Evolutionary conservation across 2,329 filamentous ascomycete species (phyloP), one percentile per base, ranked within the genome.

Genomic region (Drechslerella stenobrocha): DNA sequence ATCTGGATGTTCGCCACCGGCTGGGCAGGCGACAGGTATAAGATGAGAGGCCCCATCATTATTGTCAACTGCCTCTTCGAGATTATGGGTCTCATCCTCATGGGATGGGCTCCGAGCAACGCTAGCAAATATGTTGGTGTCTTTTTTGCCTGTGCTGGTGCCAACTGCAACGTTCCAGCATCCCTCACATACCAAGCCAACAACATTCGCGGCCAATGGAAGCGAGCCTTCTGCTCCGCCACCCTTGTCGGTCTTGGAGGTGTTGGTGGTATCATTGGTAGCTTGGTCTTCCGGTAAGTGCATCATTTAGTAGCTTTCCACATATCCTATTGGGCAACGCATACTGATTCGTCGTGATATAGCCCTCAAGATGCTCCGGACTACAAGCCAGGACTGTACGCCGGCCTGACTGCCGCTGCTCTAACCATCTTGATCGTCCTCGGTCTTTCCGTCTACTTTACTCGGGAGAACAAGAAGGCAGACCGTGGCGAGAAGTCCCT

Each of bases 121-220:
- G 79, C 75, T 1, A 82, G 84, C 7, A 82, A 87, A 44, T 90
- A 89, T 76, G 84, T 89, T 69, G 88, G 87, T 56, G 81, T 89
- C 60, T 91, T 91, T 77, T 77, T 91, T 47, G 81, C 84, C n/a
- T 87, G 87, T 0, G 87, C 87, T 0, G 89, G 87, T 5, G 84
- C 86, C 70, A 90, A 90, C 76, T 82, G 85, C 70, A 93, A 93
- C 74, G 80, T 92, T 2, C 89, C 90, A 0, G 80, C 84, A 1
- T 80, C 84, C 45, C 84, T 95, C 79, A 82, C 88, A 0, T 93
- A 89, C 78, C 89, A 92, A 78, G 88, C 88, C 40, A 93, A 92
- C 77, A 95, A 95, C 76, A 87, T 95, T 73, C 85, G 88, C 53
- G 89, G 89, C 0, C 89, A 93, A 77, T 95, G 89, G 88, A 95